Evolutionary conservation across 345 rosid genomes (phyloP), one percentile per base, ranked within the genome.

Genomic region (Populus davidiana): DNA sequence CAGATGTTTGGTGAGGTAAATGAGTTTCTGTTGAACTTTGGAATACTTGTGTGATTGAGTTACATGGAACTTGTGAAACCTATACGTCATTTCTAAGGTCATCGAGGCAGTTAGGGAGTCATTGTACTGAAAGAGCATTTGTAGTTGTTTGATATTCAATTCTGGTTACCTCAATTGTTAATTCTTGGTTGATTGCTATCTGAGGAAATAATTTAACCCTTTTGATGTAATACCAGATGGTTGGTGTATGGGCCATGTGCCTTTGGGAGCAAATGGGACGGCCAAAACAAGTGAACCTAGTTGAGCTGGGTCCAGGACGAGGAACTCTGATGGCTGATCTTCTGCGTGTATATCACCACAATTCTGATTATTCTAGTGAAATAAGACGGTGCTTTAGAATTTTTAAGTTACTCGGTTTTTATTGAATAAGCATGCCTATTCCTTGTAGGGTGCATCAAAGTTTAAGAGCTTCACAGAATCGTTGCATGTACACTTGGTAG

Each of bases 261-360:
- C 78, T 93, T 61, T 92, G 99, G 98, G 92, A 96, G 89, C 91
- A 92, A 83, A 92, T 96, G 97, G 97, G 94, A 76, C 92, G 83
- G 43, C 98, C 98, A 62, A 75, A 85, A 33, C 86, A 75, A 73
- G 94, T 92, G 52, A 93, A 90, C 91, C 89, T 93, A 35, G 86
- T 96, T 79, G 99, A 96, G 84, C 82, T 96, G 76, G 99, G 99
- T 80, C 98, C 97, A 44, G 99, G 98, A 29, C 83, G 98, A 50
- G 98, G 94, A 88, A 90, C 97, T 38, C 99, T 93, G 54, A 91
- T 96, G 96, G 95, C 86, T 5, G 99, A 92, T 86, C 96, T 93
- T 72, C 93, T 96, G 81, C 93, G 88, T 56, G 97, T 93, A 87
- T 84, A 94, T 20, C 14, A 72, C 74, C 29, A 7, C 44, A 77